Evolutionary conservation across 306 rosid genomes (phyloP).

Genomic region (Rosa lucieae): DNA sequence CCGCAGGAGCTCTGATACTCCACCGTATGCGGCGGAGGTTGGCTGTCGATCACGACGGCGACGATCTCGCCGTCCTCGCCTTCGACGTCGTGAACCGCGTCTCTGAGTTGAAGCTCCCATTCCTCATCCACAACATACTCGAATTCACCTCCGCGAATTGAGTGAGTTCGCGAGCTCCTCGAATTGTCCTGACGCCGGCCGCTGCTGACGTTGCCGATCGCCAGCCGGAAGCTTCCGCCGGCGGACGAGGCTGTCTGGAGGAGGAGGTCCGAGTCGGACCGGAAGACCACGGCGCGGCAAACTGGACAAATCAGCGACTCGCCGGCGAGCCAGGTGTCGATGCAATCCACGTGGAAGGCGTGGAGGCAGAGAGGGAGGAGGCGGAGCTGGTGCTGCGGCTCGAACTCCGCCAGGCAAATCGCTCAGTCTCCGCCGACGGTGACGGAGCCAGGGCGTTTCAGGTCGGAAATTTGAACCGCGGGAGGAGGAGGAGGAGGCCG

Average conservation of each 20-base stretch:
- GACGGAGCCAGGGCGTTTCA: neutral
- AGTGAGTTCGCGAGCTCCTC: neutral
- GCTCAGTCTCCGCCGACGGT: neutral
- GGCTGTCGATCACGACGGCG: neutral
- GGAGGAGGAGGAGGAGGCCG: neutral
- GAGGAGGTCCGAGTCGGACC: neutral
- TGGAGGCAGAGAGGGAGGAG: conserved; percentile 5
- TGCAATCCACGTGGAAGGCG: neutral
- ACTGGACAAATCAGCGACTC: neutral
- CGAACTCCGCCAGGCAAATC: neutral
- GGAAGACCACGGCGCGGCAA: neutral
- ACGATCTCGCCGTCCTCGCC: neutral
- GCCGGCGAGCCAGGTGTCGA: neutral
- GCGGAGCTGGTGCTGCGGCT: neutral
- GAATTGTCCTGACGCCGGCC: neutral
- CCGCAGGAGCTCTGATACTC: neutral
- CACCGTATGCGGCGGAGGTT: neutral
- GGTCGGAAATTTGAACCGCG: neutral
- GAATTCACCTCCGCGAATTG: neutral
- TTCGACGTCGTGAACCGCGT: neutral
- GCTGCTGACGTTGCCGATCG: neutral
- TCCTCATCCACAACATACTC: neutral
- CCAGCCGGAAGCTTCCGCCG: neutral
- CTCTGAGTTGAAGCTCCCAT: neutral
- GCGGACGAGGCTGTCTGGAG: neutral